Evolutionary conservation across 768 basidiomycete species (phyloP).

Genomic region (Lepiota brunneoincarnata): DNA sequence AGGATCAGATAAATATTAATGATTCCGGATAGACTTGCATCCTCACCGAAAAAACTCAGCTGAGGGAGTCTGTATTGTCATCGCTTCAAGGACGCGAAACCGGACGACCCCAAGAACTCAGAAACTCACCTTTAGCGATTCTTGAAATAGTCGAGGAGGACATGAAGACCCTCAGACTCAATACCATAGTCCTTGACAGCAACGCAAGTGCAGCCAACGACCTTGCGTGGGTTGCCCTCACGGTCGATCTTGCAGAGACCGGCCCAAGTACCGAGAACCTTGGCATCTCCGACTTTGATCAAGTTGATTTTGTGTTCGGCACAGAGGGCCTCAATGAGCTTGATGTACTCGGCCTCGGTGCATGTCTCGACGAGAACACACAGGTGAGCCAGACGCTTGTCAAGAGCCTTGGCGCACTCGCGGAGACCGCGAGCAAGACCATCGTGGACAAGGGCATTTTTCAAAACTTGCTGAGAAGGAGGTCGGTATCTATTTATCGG

Average conservation of each 20-base stretch:
- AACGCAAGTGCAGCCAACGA: constrained; percentile 91
- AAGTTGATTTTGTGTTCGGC: constrained; percentile 99
- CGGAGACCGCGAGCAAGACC: constrained; percentile 97
- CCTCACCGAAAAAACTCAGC: constrained; percentile 75
- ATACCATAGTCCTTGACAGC: constrained; percentile 98
- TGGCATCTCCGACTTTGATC: constrained; percentile 98
- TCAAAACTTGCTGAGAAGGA: constrained; percentile 85
- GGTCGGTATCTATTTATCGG: constrained; percentile 2
- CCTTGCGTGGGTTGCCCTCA: constrained; percentile 96
- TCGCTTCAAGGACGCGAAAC: constrained; percentile 34
- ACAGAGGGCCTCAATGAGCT: constrained; percentile 99
- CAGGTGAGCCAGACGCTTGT: constrained; percentile 97
- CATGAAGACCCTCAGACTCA: constrained; percentile 93
- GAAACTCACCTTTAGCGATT: constrained; percentile 64
- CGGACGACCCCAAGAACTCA: constrained; percentile 18
- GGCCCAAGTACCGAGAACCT: constrained; percentile 97
- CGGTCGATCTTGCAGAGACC: constrained; percentile 99
- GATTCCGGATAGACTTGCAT: constrained; percentile 86
- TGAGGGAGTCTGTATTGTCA: constrained; percentile 94
- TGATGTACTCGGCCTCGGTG: constrained; percentile 99
- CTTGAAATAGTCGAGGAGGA: constrained; percentile 96
- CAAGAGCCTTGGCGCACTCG: constrained; percentile 96
- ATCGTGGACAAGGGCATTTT: constrained; percentile 97
- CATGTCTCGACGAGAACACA: constrained; percentile 99
- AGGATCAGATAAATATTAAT: constrained; percentile 73